These are phyloP conservation scores for Tolypocladium paradoxum DNA, from an alignment of 2,329 filamentous ascomycete genomes.

Conservation along the genomic window DNA sequence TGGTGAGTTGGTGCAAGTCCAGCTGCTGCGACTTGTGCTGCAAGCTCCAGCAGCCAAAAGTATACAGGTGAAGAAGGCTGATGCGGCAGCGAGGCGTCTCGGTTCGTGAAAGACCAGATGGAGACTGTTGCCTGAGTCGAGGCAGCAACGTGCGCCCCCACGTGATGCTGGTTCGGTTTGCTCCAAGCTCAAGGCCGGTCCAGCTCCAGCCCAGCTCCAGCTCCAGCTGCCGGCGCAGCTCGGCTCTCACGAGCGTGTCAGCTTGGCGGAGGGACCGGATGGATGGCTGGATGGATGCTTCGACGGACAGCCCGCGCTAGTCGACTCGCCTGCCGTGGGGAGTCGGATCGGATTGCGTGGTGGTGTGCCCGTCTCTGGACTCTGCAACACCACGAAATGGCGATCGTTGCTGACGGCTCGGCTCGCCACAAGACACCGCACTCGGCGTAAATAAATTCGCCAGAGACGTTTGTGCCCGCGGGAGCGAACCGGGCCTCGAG, in stretches of 20 bases:
- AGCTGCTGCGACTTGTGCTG: background rate
- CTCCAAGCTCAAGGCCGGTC: background rate
- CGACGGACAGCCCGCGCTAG: background rate
- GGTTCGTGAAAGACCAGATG: no score
- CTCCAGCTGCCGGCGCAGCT: background rate
- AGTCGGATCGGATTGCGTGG: no score
- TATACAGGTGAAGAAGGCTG: background rate
- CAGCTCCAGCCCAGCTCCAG: background rate
- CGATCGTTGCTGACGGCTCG: background rate
- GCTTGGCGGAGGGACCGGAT: no score
- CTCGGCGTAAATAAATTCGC: background rate
- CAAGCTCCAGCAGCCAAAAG: background rate
- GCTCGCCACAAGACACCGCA: background rate
- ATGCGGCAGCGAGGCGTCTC: no score
- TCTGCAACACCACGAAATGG: no score
- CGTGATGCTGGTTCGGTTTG: background rate
- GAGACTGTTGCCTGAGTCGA: background rate
- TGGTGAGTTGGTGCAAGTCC: background rate
- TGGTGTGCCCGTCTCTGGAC: no score
- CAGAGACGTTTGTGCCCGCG: background rate
- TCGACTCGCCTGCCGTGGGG: background rate
- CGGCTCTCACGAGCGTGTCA: background rate
- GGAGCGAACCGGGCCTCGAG: background rate
- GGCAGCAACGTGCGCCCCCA: background rate
- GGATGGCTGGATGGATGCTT: no score